phyloP scores from a whole-genome alignment of 2,329 filamentous ascomycete species.

The Ascochyta fabae region DNA sequence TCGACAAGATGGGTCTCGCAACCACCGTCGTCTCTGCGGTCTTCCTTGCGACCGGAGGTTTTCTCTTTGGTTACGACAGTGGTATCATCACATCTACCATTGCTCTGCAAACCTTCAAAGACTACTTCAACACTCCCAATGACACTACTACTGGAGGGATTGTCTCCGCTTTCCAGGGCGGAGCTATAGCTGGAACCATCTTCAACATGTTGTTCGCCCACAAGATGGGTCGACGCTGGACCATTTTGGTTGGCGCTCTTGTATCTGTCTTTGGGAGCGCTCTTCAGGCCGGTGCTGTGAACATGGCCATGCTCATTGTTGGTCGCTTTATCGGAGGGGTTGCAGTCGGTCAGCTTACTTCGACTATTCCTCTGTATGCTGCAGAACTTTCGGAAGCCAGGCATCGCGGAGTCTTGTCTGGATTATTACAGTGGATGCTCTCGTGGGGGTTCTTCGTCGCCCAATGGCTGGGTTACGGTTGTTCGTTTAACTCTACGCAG shows the following conservation, averaged over 20 bases:
- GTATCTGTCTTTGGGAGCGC: constrained; percentile 44
- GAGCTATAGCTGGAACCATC: constrained; percentile 29
- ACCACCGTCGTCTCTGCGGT: constrained; percentile 26
- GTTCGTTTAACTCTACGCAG: constrained; percentile 32
- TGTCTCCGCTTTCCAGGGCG: constrained; percentile 49
- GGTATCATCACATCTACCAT: constrained; percentile 46
- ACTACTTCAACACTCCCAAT: constrained; percentile 38
- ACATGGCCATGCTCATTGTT: constrained; percentile 55
- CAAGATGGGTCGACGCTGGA: constrained; percentile 25
- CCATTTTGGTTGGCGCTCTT: constrained; percentile 45
- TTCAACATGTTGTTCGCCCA: constrained; percentile 26
- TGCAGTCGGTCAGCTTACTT: constrained; percentile 51
- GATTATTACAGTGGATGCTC: constrained; percentile 61
- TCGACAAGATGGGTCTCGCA: constrained; percentile 22
- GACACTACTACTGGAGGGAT: constrained; percentile 40
- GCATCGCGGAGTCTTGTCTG: constrained; percentile 59
- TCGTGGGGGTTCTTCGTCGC: constrained; percentile 49
- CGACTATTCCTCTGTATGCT: constrained; percentile 28
- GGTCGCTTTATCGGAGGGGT: constrained; percentile 59
- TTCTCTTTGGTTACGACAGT: constrained; percentile 42
- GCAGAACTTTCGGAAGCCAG: constrained; percentile 44
- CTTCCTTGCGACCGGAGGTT: constrained; percentile 30
- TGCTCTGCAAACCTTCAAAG: constrained; percentile 33
- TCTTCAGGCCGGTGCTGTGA: constrained; percentile 47
- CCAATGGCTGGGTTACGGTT: constrained; percentile 50